Conservation (phyloP, 768 basidiomycete genomes). For the Kondoa subrosea region DNA sequence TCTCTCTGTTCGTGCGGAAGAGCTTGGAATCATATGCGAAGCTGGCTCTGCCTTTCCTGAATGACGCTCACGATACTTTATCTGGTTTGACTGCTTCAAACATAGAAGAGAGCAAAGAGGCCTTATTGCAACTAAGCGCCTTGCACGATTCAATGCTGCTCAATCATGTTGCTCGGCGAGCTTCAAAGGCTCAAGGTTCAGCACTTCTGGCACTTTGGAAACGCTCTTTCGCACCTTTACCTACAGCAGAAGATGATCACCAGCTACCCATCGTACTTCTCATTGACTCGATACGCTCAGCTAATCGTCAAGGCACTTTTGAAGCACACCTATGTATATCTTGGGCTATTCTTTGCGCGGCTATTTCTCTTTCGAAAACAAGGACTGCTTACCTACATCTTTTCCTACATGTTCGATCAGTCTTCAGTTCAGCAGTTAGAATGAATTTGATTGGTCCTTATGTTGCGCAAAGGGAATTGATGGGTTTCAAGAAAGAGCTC, state of each 20-base stretch:
- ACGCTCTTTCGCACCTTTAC: conserved; percentile 56
- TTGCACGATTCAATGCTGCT: conserved; percentile 71
- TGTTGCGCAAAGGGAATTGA: conserved; percentile 66
- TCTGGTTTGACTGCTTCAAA: conserved; percentile 29
- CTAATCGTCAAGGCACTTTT: conserved; percentile 43
- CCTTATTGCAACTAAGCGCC: conserved; percentile 41
- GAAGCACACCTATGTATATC: conserved; percentile 73
- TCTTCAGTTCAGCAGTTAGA: conserved; percentile 80
- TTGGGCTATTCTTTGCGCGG: conserved; percentile 71
- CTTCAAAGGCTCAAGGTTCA: conserved; percentile 78
- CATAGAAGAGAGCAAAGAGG: background rate
- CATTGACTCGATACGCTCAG: conserved; percentile 42
- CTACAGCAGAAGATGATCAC: conserved; percentile 28
- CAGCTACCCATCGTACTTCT: conserved; percentile 45
- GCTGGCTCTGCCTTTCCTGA: conserved; percentile 60
- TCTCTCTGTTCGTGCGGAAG: conserved; percentile 48
- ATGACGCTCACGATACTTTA: conserved; percentile 54
- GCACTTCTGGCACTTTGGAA: conserved; percentile 77
- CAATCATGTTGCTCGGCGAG: conserved; percentile 72
- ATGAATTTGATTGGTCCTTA: conserved; percentile 88
- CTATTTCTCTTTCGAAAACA: conserved; percentile 40
- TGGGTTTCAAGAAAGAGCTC: no score
- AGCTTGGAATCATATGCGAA: conserved; percentile 62
- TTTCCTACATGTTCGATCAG: conserved; percentile 75
- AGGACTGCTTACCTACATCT: conserved; percentile 72